Base-by-base conservation (phyloP, 805 yeast genomes). In the Lipomyces starkeyi region DNA sequence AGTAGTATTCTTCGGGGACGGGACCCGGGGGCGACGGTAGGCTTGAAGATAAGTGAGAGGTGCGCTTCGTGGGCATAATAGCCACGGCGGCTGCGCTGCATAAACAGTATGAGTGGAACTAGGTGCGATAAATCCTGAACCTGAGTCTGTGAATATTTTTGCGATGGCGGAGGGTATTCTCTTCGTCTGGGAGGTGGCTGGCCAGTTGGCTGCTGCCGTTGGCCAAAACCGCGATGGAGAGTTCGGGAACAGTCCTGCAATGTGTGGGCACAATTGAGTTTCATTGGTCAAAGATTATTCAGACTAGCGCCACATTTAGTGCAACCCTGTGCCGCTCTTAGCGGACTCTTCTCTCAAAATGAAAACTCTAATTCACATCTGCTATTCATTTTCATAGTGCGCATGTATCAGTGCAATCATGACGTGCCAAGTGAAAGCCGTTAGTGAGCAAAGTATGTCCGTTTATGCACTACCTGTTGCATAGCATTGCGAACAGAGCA, bases 1-100 rank as follows among this genome's bases (percentile, higher is more conserved):
- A 65, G 55, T 56, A 62, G 59, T 68, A 68, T 2, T 61, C 52
- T 40, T 65, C 61, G 32, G 61, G n/a, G 54, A 13, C 13, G 52
- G 37, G n/a, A 6, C 17, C 11, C 59, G 59, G 40, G 11, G 64
- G 55, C n/a, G 62, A 11, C 11, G 61, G 32, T 17, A 35, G 49
- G 9, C 9, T 47, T 17, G 35, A 6, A 17, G 47, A 20, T 25
- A 40, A 17, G 14, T 13, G 40, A 53, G 62, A 20, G 11, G 34
- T 59, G 37, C 40, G 62, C 37, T 59, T 47, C 25, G 43, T 57
- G 59, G 59, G 59, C 59, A 57, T 57, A 57, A 57, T 57, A 32
- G 59, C 59, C 59, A 57, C 59, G 34, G 25, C 43, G 40, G 34
- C 56, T 43, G 49, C 49, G 11, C 49, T 43, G 49, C 49, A 17